phyloP scores from a whole-genome alignment of 2,329 filamentous ascomycete genomes.

The Aspergillus proliferans region DNA sequence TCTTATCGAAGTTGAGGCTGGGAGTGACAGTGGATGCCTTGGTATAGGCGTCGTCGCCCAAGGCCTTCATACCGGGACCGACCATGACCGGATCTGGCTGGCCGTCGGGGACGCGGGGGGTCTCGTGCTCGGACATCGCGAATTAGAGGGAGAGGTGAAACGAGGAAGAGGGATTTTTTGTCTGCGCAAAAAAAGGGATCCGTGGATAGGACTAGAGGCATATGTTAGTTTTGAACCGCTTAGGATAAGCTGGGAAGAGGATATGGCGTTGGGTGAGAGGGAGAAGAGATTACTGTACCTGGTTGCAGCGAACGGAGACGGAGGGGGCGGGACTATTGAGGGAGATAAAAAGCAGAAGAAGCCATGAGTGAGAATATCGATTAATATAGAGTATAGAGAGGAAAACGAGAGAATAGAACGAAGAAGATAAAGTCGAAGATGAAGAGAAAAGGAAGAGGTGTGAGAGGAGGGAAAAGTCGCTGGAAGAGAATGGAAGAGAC shows the following conservation, averaged over 20 bases:
- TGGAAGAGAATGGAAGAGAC: background rate
- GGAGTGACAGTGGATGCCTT: conserved; percentile 25
- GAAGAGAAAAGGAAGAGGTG: background rate
- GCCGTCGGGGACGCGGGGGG: conserved; percentile 19
- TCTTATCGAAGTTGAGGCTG: conserved; percentile 16
- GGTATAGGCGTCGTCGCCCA: conserved; percentile 22
- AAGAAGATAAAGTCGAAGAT: background rate
- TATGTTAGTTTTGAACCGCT: background rate
- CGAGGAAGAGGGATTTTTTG: background rate
- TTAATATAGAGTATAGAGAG: background rate
- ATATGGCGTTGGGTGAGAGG: no score
- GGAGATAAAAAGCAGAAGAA: background rate
- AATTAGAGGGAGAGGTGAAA: conserved; percentile 3
- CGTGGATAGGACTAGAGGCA: background rate
- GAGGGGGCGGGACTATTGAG: no score
- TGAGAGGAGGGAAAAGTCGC: background rate
- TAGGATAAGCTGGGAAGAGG: no score
- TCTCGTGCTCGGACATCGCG: conserved; percentile 20
- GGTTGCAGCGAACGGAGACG: no score
- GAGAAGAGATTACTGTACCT: no score
- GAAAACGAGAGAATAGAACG: background rate
- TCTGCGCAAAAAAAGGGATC: no score
- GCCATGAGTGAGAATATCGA: background rate
- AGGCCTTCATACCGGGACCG: conserved; percentile 20
- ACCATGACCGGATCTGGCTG: conserved; percentile 27